phyloP scores from a whole-genome alignment of 257 asterid genomes.

The Ocimum tenuiflorum region DNA sequence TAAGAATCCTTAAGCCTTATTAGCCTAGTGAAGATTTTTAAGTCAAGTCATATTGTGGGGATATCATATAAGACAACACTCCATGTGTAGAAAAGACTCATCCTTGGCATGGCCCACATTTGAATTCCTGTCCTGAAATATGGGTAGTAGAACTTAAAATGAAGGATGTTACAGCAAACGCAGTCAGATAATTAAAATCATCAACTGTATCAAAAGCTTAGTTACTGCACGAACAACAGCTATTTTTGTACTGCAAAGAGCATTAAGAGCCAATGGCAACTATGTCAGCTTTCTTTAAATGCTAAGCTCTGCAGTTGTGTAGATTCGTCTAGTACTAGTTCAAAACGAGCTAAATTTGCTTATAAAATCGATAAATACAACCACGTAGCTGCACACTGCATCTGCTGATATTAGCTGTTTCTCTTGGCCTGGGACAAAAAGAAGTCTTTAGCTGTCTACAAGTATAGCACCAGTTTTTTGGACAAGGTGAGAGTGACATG shows the following conservation, averaged over 20 bases:
- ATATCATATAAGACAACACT: slow-evolving; percentile 39
- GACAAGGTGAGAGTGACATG: background rate
- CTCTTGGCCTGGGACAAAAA: background rate
- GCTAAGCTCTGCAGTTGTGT: slow-evolving; percentile 18
- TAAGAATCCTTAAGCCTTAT: background rate
- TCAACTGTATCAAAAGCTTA: background rate
- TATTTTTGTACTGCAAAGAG: slow-evolving; percentile 20
- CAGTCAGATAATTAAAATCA: slow-evolving; percentile 17
- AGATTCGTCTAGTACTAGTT: slow-evolving; percentile 14
- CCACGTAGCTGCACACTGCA: slow-evolving; percentile 10
- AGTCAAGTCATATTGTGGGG: slow-evolving; percentile 24
- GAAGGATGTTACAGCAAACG: slow-evolving; percentile 7
- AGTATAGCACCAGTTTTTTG: background rate
- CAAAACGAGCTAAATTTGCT: background rate
- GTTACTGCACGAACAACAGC: slow-evolving; percentile 18
- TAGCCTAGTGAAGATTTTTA: background rate
- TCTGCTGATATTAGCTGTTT: slow-evolving; percentile 3
- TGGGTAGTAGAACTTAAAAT: slow-evolving; percentile 17
- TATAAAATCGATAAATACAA: background rate
- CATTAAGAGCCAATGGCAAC: slow-evolving; percentile 18
- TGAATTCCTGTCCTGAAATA: slow-evolving; percentile 53
- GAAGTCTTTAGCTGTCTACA: background rate
- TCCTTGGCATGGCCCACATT: slow-evolving; percentile 53
- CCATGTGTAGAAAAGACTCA: slow-evolving; percentile 44
- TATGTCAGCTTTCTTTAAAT: slow-evolving; percentile 26